Evolutionary conservation across 2,329 filamentous ascomycete species (phyloP), one percentile per base, ranked within the genome.

Genomic region (Ophiostoma sp.): DNA sequence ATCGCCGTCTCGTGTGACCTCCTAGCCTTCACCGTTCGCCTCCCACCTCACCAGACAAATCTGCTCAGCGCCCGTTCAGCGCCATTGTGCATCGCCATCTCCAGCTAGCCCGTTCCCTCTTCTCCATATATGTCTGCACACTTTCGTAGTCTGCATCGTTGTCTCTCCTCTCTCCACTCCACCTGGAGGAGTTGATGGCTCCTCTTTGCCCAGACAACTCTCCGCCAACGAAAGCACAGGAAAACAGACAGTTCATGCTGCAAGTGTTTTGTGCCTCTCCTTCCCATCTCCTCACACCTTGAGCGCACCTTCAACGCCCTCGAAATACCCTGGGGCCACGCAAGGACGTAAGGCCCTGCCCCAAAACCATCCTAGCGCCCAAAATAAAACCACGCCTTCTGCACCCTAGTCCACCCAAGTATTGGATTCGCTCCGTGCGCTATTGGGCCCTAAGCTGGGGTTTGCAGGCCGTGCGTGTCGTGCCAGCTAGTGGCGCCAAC

Each of bases 391-490:
- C 52, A 70, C 57, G 39, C 55, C n/a, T 33, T 12, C 39, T 33
- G 33, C 39, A 28, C 45, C 28, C 68, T 68, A 71, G 66, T 68
- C 57, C 31, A 61, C 72, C 64, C 31, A 61, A 74, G 71, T 70
- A 73, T 70, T 70, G 68, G 48, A 59, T 57, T 73, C 42, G 61
- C 39, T 68, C n/a, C 39, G 55, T 66, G 73, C 75, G 57, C 70
- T 74, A 76, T 76, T 74, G 73, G 72, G 45, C 66, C 61, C 70
- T 75, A 69, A 70, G 42, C 70, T 70, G 15, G 57, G 59, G 31
- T 25, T 6, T 31, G 64, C 42, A 48, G 64, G 42, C 64, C 64
- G 64, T 50, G 64, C 64, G 22, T 33, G 64, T 68, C 42, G 19
- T 22, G 22, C 42, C 50, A 17, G n/a, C 36, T 72, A 70, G 68